Conservation (phyloP, 305 asterid species). For the Fraxinus velutina region DNA sequence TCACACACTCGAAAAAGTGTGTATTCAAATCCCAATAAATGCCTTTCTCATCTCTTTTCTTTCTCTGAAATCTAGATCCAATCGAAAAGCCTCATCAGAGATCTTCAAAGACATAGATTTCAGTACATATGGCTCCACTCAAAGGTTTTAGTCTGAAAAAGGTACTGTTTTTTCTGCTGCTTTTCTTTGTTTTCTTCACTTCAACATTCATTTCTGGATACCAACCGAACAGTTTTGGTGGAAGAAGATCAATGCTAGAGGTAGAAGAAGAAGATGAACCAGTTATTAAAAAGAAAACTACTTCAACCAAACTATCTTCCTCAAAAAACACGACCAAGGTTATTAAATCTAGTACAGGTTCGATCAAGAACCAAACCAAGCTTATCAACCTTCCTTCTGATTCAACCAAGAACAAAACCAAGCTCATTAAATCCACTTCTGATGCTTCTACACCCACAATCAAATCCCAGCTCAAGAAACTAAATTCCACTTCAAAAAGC, state of each 20-base stretch:
- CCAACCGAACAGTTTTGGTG: conserved; percentile 21
- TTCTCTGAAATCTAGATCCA: conserved; percentile 32
- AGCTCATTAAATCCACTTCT: conserved; percentile 38
- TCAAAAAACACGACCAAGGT: conserved; percentile 49
- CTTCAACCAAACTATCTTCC: conserved; percentile 1
- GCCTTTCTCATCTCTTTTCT: not conserved
- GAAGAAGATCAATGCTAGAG: conserved; percentile 40
- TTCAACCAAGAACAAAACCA: conserved; percentile 50
- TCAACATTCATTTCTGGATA: conserved; percentile 38
- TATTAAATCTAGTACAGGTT: conserved; percentile 22
- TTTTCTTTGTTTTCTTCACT: conserved; percentile 38
- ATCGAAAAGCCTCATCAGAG: conserved; percentile 12
- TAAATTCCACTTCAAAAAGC: conserved; percentile 48
- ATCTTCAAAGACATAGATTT: conserved; percentile 25
- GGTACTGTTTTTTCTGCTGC: conserved; percentile 35
- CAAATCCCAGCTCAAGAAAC: conserved; percentile 54
- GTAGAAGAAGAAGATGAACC: conserved; percentile 38
- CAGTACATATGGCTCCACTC: conserved; percentile 58
- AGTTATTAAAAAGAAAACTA: conserved; percentile 36
- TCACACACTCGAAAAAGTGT: not conserved
- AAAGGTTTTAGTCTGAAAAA: conserved; percentile 25
- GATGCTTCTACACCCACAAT: conserved; percentile 13
- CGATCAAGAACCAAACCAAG: conserved; percentile 37
- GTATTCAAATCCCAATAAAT: conserved; percentile 5
- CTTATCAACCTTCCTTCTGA: not conserved